Evolutionary conservation across 2,329 filamentous ascomycete genomes (phyloP), one percentile per base, ranked within the genome.

Genomic region (Seiridium cupressi): DNA sequence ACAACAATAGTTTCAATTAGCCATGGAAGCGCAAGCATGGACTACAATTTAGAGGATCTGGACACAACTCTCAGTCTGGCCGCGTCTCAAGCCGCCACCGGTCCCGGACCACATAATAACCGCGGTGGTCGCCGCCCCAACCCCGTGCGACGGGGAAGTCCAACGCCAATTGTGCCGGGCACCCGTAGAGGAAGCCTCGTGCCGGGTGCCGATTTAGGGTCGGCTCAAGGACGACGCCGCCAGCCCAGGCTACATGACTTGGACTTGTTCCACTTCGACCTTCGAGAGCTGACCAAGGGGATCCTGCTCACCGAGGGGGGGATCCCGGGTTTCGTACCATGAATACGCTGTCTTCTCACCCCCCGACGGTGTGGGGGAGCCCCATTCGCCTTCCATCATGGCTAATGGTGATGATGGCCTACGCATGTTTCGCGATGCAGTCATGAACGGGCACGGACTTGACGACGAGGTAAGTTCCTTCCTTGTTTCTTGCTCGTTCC

Each of bases 181-280:
- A 70, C 68, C 49, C 65, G 69, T 40, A 67, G 69, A 32, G 68
- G 68, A 4, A 70, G 68, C 35, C 49, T 72, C 31, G 62, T 71
- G 13, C 65, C 65, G 9, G 35, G 46, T 32, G 44, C 47, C 55
- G 54, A 57, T n/a, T 44, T 53, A n/a, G 51, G 36, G 11, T 32
- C 51, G 18, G 51, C 34, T 8, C 18, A 11, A 6, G 44, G 34
- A 5, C 26, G 57, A 48, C 3, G 57, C 60, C 46, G 60, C 54
- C 44, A 60, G 55, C 26, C 40, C 10, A 32, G 48, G 58, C 40
- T 57, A 60, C n/a, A 56, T 56, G 61, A 32, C 60, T 49, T 11
- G 44, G 68, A 69, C 47, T 61, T 72, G 8, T 72, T 72, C 64
- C 68, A 66, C 51, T 72, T 70, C 38, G 70, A 70, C 47, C 67